Base-by-base conservation (phyloP, 1,139 yeast genomes). In the Starmera stellimalicola region DNA sequence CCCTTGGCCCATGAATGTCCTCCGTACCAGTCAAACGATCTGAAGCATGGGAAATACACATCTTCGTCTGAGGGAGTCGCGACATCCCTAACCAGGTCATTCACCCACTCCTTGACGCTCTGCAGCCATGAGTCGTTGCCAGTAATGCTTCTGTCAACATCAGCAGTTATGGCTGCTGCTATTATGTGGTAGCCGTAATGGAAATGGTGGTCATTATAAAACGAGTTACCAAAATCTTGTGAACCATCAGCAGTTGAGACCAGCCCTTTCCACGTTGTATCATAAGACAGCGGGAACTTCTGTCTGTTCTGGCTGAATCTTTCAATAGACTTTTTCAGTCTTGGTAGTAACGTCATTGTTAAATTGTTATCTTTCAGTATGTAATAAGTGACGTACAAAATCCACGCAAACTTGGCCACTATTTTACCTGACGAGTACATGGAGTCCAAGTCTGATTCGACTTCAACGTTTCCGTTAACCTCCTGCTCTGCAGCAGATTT, bases 1-100 rank as follows among this genome's bases (percentile, higher is more conserved):
- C 93, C 93, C 43, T 75, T 77, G 1, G 93, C 93, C 81, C 84
- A 81, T 7, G 87, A 77, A 52, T 81, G 91, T 2, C 93, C 93
- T 37, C 69, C 67, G 54, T 61, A 81, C 81, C 87, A 81, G 51
- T 80, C 91, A 57, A 80, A 81, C 41, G 79, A 69, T 55, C 93
- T 68, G 25, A 72, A 78, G 6, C 72, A 79, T n/a, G 91, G 91
- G 67, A 79, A 81, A 49, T 65, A 70, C 1, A 54, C 34, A 50
- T 81, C 77, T 7, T 68, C 53, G 17, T 58, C 57, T 18, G 68
- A 61, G 7, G 88, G 85, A 44, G 78, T 78, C 14, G 84, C 79
- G 40, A 74, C 77, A 48, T 81, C 93, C 59, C 87, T 70, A 18
- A 77, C 62, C 41, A 78, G 58, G 10, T 65, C 54, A 42, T 76